Conservation (phyloP, 208 protist genomes). For the Cochliopodium minus region DNA sequence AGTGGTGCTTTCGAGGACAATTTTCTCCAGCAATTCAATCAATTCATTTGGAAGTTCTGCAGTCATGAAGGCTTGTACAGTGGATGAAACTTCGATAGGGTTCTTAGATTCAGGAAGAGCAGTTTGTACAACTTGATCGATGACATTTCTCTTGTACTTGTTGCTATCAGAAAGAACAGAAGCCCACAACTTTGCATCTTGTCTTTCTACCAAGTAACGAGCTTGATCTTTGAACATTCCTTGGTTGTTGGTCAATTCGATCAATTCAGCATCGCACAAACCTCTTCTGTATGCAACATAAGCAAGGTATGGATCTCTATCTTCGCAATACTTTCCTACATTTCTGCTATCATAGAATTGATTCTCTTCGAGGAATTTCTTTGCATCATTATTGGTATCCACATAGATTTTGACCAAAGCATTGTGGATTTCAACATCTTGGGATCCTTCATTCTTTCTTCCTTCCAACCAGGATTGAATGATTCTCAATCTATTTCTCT, state of each 20-base stretch:
- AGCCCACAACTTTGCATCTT: conserved; percentile 89
- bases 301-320: conserved; percentile 88
- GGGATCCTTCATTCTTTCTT: conserved; percentile 58
- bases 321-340: conserved; percentile 96
- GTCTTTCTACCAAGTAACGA: conserved; percentile 87
- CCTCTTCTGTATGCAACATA: conserved; percentile 84
- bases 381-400: conserved; percentile 80
- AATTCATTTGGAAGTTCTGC: conserved; percentile 95
- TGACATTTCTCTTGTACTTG: conserved; percentile 60
- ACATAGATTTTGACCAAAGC: conserved; percentile 98
- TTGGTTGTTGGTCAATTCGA: conserved; percentile 86
- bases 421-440: conserved; percentile 86
- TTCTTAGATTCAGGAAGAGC: conserved; percentile 87
- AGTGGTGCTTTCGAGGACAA: conserved; percentile 82
- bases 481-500: conserved; percentile 75
- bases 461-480: conserved; percentile 93
- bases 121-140: conserved; percentile 94
- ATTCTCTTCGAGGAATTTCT: conserved; percentile 89
- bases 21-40: conserved; percentile 97
- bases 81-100: conserved; percentile 87
- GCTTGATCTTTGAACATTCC: conserved; percentile 87
- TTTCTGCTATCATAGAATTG: conserved; percentile 80
- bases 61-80: conserved; percentile 96
- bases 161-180: conserved; percentile 76
- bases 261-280: conserved; percentile 83